These are phyloP conservation scores for Houttuynia cordata DNA, from an alignment of 164 flowering plant species.

Conservation along the genomic window DNA sequence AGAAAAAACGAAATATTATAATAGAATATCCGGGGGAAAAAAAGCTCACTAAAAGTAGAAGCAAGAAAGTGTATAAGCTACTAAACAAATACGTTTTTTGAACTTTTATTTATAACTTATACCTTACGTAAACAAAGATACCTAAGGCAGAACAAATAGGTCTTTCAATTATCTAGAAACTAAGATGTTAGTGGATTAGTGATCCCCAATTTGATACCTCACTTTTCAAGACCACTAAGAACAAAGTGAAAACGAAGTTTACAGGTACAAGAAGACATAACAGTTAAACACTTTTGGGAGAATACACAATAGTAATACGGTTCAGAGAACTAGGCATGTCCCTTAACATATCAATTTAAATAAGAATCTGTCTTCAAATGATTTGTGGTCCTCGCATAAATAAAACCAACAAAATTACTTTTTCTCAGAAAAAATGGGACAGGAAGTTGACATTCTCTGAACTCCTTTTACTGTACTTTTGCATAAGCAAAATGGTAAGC, in stretches of 20 bases:
- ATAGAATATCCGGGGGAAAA: too few relatives aligned
- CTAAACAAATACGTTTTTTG: too few relatives aligned
- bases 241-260: background rate
- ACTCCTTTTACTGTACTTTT: constrained; percentile 7
- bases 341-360: constrained; percentile 16
- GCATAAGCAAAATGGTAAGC: constrained; percentile 5
- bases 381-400: too few relatives aligned
- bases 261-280: background rate
- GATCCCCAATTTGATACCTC: constrained; percentile 24
- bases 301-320: constrained; percentile 4
- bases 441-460: constrained; percentile 28
- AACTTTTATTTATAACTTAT: too few relatives aligned
- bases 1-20: too few relatives aligned
- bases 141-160: background rate
- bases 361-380: too few relatives aligned
- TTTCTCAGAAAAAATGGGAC: too few relatives aligned
- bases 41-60: too few relatives aligned
- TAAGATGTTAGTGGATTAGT: constrained; percentile 5
- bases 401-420: too few relatives aligned
- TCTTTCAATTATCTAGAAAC: too few relatives aligned
- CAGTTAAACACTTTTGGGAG: constrained; percentile 5
- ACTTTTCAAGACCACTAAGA: constrained; percentile 10
- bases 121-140: too few relatives aligned
- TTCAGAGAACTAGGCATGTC: constrained; percentile 6
- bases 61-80: too few relatives aligned